Percentiles rank a stretch among this genome's conserved stretches.
phyloP scores from a whole-genome alignment of 2,329 filamentous ascomycete species.

The Arachnomyces sp. region DNA sequence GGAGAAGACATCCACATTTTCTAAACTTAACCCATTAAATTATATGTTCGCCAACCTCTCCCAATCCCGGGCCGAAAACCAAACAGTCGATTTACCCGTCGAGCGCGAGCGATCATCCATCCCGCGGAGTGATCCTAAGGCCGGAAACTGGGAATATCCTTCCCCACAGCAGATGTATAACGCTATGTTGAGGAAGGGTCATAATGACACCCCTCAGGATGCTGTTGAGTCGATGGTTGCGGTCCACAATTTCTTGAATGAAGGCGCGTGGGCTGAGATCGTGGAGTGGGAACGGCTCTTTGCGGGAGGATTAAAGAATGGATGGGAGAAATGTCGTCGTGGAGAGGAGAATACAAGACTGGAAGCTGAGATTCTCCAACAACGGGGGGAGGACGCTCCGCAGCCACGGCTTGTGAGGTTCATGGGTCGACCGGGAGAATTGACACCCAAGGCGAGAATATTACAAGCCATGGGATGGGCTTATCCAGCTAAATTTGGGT shows the following conservation, averaged over 20 bases:
- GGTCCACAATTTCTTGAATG: constrained; percentile 96
- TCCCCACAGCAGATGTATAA: constrained; percentile 99
- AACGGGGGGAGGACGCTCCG: constrained; percentile 20
- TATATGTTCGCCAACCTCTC: constrained; percentile 90
- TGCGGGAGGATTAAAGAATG: constrained; percentile 60
- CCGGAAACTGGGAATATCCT: constrained; percentile 89
- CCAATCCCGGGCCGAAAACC: constrained; percentile 66
- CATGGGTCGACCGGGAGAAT: constrained; percentile 78
- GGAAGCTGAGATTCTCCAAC: constrained; percentile 37
- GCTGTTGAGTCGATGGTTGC: constrained; percentile 96
- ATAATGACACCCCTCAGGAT: constrained; percentile 86
- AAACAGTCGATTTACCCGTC: constrained; percentile 67
- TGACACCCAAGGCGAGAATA: constrained; percentile 86
- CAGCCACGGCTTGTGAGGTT: constrained; percentile 76
- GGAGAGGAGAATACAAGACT: constrained; percentile 61
- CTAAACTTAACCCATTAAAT: constrained; percentile 74
- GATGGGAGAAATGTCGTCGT: constrained; percentile 65
- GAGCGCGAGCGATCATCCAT: constrained; percentile 81
- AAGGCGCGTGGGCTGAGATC: constrained; percentile 95
- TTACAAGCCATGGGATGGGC: constrained; percentile 70
- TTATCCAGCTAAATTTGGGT: constrained; percentile 74
- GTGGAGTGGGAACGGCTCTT: constrained; percentile 89
- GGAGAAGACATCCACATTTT: constrained; percentile 45
- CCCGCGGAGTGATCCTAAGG: constrained; percentile 60
- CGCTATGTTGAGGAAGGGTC: constrained; percentile 88